phyloP scores from a whole-genome alignment of 305 asterid genomes.

The Salvia sclarea region DNA sequence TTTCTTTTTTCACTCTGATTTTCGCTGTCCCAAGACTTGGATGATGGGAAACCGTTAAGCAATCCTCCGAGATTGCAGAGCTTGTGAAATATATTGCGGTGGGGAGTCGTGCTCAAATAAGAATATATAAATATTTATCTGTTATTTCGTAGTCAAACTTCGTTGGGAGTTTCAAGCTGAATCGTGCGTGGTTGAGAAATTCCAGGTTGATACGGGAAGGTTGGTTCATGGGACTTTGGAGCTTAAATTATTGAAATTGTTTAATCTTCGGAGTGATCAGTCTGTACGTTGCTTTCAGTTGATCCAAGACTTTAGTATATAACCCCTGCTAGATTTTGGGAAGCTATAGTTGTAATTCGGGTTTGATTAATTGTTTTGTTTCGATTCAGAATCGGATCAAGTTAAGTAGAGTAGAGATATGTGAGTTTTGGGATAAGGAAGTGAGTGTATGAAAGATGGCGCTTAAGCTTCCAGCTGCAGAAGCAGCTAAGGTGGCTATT shows the following conservation, averaged over 20 bases:
- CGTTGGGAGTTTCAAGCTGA: slow-evolving; percentile 35
- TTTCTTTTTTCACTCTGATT: slow-evolving; percentile 11
- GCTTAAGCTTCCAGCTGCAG: slow-evolving; percentile 76
- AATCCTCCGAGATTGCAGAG: slow-evolving; percentile 30
- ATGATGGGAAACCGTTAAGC: slow-evolving; percentile 32
- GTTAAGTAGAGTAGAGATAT: slow-evolving; percentile 7
- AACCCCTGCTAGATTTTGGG: background rate
- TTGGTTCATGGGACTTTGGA: slow-evolving; percentile 36
- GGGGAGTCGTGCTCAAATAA: slow-evolving; percentile 30
- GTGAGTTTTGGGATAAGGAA: slow-evolving; percentile 27
- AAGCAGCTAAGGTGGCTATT: slow-evolving; percentile 86
- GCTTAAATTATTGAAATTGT: slow-evolving; percentile 25
- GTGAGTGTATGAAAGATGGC: slow-evolving; percentile 62
- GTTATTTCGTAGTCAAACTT: slow-evolving; percentile 29
- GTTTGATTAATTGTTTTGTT: slow-evolving; percentile 6
- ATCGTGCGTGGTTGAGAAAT: slow-evolving; percentile 39
- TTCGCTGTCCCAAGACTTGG: slow-evolving; percentile 31
- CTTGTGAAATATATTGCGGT: slow-evolving; percentile 27
- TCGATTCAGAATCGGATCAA: slow-evolving; percentile 11
- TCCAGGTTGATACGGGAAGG: slow-evolving; percentile 44
- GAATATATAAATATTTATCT: slow-evolving; percentile 1
- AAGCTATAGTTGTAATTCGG: slow-evolving; percentile 4
- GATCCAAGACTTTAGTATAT: slow-evolving; percentile 12
- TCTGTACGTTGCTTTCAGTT: slow-evolving; percentile 7
- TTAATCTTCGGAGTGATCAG: slow-evolving; percentile 13